Evolutionary conservation across 768 basidiomycete genomes (phyloP).

Genomic region (Psilocybe subaeruginosa): DNA sequence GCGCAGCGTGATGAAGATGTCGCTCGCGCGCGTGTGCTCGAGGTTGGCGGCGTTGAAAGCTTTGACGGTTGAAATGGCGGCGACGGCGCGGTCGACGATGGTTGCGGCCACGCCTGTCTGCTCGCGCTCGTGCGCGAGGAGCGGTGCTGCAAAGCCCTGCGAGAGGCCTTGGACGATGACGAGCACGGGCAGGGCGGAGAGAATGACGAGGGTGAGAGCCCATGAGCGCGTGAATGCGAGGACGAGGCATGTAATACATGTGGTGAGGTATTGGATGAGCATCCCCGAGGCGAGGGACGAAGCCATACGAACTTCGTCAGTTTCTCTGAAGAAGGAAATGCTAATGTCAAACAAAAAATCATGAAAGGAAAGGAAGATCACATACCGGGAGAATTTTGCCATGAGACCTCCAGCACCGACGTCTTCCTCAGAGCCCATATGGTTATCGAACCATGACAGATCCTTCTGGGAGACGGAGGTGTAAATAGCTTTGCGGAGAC

Average conservation of each 20-base stretch:
- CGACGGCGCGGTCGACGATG: conserved; percentile 74
- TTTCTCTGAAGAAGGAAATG: conserved; percentile 63
- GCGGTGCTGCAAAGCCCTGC: conserved; percentile 68
- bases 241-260: conserved; percentile 74
- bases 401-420: conserved; percentile 89
- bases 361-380: neutral
- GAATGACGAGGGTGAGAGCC: conserved; percentile 88
- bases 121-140: conserved; percentile 66
- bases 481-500: conserved; percentile 72
- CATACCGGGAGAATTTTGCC: conserved; percentile 87
- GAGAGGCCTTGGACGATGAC: conserved; percentile 76
- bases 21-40: conserved; percentile 46
- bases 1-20: conserved; percentile 47
- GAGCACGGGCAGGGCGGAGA: conserved; percentile 85
- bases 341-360: neutral
- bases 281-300: conserved; percentile 80
- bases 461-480: conserved; percentile 65
- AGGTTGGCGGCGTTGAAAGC: conserved; percentile 79
- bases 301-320: conserved; percentile 89
- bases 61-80: conserved; percentile 88
- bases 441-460: conserved; percentile 92
- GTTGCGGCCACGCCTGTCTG: conserved; percentile 76
- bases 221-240: conserved; percentile 85
- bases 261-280: conserved; percentile 80
- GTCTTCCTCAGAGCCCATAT: conserved; percentile 58